Percentiles rank a stretch among this genome's conserved stretches.
phyloP scores from a whole-genome alignment of 192 early-diverging fungal genomes.

The Entomortierella beljakovae region DNA sequence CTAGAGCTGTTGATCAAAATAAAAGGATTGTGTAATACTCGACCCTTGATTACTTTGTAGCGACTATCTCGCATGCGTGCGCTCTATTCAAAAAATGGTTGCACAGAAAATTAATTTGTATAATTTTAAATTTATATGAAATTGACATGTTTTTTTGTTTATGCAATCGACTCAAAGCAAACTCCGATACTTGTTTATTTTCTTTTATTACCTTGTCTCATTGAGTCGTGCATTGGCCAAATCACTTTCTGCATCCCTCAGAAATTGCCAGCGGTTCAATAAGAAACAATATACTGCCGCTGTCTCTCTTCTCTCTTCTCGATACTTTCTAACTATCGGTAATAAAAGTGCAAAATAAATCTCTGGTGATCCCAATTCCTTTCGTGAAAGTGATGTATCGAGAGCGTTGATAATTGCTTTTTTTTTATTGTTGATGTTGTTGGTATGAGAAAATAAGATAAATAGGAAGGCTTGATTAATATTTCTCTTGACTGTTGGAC shows the following conservation, averaged over 20 bases:
- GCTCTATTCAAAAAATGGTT: constrained; percentile 24
- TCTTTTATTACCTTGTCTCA: constrained; percentile 38
- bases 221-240: constrained; percentile 49
- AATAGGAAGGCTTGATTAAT: too few species aligned
- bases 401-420: constrained; percentile 47
- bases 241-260: constrained; percentile 46
- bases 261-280: constrained; percentile 49
- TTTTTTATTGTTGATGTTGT: too few species aligned
- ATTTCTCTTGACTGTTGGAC: too few species aligned
- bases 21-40: not conserved
- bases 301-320: constrained; percentile 45
- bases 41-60: constrained; percentile 39
- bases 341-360: constrained; percentile 49
- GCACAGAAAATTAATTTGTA: constrained; percentile 6
- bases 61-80: constrained; percentile 57
- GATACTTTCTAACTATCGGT: constrained; percentile 50
- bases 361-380: constrained; percentile 47
- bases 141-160: not conserved
- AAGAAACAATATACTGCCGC: constrained; percentile 53
- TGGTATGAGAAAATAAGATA: not conserved
- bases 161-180: not conserved
- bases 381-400: constrained; percentile 44
- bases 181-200: not conserved
- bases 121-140: too few species aligned
- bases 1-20: not conserved